Evolutionary conservation across 106 monocot species (phyloP).

Genomic region (Dioscorea dumetorum): DNA sequence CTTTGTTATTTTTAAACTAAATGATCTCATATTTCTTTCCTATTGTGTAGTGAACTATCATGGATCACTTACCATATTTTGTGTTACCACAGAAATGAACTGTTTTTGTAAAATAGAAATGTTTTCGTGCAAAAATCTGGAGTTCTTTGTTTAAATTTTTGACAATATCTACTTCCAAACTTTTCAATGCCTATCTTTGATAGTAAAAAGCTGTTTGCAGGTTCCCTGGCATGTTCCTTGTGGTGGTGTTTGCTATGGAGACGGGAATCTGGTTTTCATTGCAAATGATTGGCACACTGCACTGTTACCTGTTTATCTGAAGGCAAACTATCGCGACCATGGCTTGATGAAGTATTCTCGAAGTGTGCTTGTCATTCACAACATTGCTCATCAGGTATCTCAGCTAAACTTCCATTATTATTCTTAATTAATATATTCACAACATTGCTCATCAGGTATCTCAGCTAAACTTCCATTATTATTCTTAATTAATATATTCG

Average conservation of each 20-base stretch:
- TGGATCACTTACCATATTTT: too few relatives aligned
- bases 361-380: constrained; percentile 78
- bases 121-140: too few relatives aligned
- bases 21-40: too few relatives aligned
- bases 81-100: too few relatives aligned
- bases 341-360: constrained; percentile 75
- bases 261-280: constrained; percentile 84
- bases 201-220: constrained; percentile 21
- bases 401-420: not conserved
- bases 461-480: not conserved
- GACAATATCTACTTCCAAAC: too few relatives aligned
- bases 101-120: too few relatives aligned
- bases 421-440: constrained; percentile 56
- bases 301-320: constrained; percentile 84
- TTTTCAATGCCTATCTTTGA: too few relatives aligned
- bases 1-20: too few relatives aligned
- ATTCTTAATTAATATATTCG: not conserved
- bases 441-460: constrained; percentile 90
- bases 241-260: constrained; percentile 79
- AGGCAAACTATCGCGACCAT: constrained; percentile 84
- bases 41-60: too few relatives aligned
- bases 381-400: constrained; percentile 84
- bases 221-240: constrained; percentile 87
- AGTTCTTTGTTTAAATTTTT: too few relatives aligned
- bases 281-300: constrained; percentile 98